A percentile compares a stretch with the other conserved stretches of the same genome.
These are phyloP conservation scores for Phytopythium cucurbitacearum DNA, from an alignment of 352 stramenopile genomes.

Conservation along the genomic window DNA sequence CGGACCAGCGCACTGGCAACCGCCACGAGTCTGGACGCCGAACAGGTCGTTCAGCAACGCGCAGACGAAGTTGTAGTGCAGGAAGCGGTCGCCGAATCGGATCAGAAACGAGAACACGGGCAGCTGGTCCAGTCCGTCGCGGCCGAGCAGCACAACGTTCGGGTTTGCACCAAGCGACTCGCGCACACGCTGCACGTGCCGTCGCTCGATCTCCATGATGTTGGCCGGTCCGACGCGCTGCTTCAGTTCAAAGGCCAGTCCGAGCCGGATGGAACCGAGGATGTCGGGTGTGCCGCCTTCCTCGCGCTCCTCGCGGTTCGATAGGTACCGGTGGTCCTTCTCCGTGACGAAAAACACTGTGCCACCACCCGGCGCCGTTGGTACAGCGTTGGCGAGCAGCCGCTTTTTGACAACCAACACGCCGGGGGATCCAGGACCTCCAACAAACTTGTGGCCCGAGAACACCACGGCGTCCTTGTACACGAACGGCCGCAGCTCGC, in stretches of 20 bases:
- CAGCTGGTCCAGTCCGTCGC: constrained; percentile 48
- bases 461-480: constrained; percentile 95
- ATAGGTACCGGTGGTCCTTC: constrained; percentile 54
- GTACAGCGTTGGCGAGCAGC: constrained; percentile 53
- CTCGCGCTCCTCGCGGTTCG: constrained; percentile 84
- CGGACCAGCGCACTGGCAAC: constrained; percentile 78
- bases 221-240: constrained; percentile 35
- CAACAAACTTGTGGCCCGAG: constrained; percentile 96
- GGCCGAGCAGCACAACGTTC: constrained; percentile 89
- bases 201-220: constrained; percentile 54
- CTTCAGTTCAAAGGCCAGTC: constrained; percentile 91
- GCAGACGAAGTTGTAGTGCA: constrained; percentile 99
- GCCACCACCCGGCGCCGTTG: constrained; percentile 41
- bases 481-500: constrained; percentile 12
- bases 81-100: constrained; percentile 76
- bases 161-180: constrained; percentile 38
- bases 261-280: constrained; percentile 89
- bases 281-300: constrained; percentile 96
- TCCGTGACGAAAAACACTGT: constrained; percentile 59
- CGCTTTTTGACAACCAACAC: constrained; percentile 95
- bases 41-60: constrained; percentile 98
- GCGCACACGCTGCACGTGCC: constrained; percentile 30
- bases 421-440: constrained; percentile 88
- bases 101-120: constrained; percentile 96
- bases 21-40: constrained; percentile 79